phyloP scores from a whole-genome alignment of 805 yeast species.

The Gaillardinia entomophila region DNA sequence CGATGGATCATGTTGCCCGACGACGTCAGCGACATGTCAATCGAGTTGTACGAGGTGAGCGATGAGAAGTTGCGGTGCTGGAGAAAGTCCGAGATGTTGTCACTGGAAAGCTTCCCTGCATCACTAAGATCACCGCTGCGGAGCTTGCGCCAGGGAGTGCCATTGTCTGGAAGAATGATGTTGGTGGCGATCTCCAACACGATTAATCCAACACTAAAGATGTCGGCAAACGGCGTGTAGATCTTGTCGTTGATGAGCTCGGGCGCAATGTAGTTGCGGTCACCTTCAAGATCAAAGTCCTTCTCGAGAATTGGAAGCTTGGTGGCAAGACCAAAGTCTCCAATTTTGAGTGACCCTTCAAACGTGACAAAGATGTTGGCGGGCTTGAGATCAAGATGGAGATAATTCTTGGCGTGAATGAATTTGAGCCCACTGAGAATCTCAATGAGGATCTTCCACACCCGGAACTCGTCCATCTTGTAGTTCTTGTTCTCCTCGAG shows the following conservation, averaged over 20 bases:
- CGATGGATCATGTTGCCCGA: constrained; percentile 1
- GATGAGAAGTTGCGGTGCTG: constrained; percentile 32
- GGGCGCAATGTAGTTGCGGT: constrained; percentile 95
- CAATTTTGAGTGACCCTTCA: constrained; percentile 90
- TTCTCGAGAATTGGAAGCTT: constrained; percentile 61
- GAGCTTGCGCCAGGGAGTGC: constrained; percentile 92
- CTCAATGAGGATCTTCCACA: constrained; percentile 93
- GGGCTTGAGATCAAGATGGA: constrained; percentile 91
- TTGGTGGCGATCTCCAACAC: constrained; percentile 96
- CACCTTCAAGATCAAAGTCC: constrained; percentile 90
- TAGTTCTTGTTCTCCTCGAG: constrained; percentile 68
- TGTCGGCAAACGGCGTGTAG: constrained; percentile 89
- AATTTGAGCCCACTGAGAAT: constrained; percentile 71
- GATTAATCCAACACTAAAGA: constrained; percentile 89
- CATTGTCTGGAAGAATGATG: constrained; percentile 91
- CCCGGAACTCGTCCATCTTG: constrained; percentile 88
- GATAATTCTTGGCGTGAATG: constrained; percentile 66
- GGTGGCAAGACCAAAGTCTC: constrained; percentile 95
- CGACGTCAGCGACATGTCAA: constrained; percentile 2
- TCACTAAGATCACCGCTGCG: constrained; percentile 94
- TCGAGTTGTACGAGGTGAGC: constrained; percentile 25
- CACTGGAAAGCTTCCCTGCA: constrained; percentile 75
- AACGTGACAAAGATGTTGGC: constrained; percentile 92
- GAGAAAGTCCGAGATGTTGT: constrained; percentile 38
- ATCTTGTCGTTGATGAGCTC: constrained; percentile 79